Evolutionary conservation across 2,329 filamentous ascomycete genomes (phyloP), one percentile per base, ranked within the genome.

Genomic region (Fusarium equiseti): DNA sequence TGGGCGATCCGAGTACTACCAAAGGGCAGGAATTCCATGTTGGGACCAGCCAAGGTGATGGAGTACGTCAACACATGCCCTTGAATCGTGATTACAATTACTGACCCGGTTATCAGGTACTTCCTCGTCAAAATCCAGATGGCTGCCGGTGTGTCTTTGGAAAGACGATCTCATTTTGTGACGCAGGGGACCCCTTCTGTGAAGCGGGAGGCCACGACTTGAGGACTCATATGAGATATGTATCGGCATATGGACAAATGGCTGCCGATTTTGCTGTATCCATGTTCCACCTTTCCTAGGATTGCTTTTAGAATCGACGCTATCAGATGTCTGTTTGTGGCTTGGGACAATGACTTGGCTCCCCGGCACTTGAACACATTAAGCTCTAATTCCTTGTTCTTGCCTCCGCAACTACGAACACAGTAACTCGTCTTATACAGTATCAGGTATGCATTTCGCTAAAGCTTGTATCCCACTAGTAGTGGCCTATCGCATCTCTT

Each of bases 1-100:
- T 75, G 69, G 73, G 73, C 4, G 73, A 75, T n/a, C 73, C 73
- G 2, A 74, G 73, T 26, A 72, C 59, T n/a, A 73, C 69, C 1
- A 49, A 55, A 29, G 59, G 61, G 2, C 73, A 74, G 8, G 24
- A 58, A 3, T 75, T 66, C 31, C 72, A 75, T 8, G 11, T 65
- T 9, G 69, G 73, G 26, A 73, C 52, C 15, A 73, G 73, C 24
- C 44, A 66, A 6, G 59, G 63, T 22, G 66, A 56, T 6, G 69
- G 73, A 8, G 72, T 75, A 58, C 66, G 73, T 67, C 27, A 22
- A 11, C 20, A n/a, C 1, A 8, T 13, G 1, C 4, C 26, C 7
- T 6, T 0, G 1, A 1, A 32, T 2, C 3, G 27, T 5, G 24
- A 11, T 35, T 3, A 6, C 1, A 10, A 7, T 10, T 24, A 11